Evolutionary conservation across 768 basidiomycete genomes (phyloP), one percentile per base, ranked within the genome.

Genomic region (Collybia mongolica): DNA sequence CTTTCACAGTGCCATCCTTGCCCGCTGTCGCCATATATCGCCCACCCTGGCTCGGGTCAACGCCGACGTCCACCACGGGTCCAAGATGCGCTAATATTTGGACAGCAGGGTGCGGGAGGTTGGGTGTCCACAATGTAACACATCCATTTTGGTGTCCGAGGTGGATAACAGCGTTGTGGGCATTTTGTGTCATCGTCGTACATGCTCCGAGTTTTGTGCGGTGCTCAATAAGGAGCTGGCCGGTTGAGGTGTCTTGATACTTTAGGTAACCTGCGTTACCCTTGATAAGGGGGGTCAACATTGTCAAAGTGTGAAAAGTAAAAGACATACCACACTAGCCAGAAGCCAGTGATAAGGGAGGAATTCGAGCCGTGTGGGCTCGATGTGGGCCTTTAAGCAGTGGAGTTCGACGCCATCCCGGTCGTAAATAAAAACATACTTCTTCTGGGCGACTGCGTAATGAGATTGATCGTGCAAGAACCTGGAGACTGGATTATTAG

Each of bases 41-140:
- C 1, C 96, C 96, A 1, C 88, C 87, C 5, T 84, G 76, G 48
- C 88, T 90, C 0, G 89, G 86, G 66, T 98, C 96, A 4, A 97
- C 80, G 20, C 86, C 80, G 15, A 96, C 75, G 24, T 88, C 82
- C 2, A 81, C 77, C 2, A 98, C 84, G 0, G 95, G 93, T 0
- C 95, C 94, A 1, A 92, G 71, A 63, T 98, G 97, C 1, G 96
- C 89, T 6, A 97, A 80, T 0, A 98, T 80, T 54, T 90, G 93
- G 28, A 98, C 92, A 1, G 92, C 93, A 0, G 96, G 90, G 52
- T 92, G 87, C 0, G 92, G 83, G 3, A 97, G 77, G 62, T 96
- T 97, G 0, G 97, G 97, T 6, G 95, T 96, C 94, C 95, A 98
- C 2, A 98, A 75, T 0, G 94, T 94, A n/a, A 98, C 89, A 20